Conservation (phyloP, 1,139 yeast genomes). For the Yamadazyma taylorii region DNA sequence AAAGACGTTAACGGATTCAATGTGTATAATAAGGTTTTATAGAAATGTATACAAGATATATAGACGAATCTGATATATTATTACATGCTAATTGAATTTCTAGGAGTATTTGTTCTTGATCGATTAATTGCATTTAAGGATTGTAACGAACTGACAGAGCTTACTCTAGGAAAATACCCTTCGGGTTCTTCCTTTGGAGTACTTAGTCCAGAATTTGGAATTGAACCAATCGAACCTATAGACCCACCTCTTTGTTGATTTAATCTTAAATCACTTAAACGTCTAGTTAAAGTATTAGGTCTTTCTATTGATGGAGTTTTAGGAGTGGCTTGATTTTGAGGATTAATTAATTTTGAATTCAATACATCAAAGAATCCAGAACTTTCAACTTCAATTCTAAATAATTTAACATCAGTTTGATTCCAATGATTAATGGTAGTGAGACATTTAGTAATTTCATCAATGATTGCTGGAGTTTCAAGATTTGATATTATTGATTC, state of each 20-base stretch:
- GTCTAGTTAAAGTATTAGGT: conserved; percentile 47
- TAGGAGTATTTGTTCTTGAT: conserved; percentile 39
- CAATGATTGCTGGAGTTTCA: conserved; percentile 18
- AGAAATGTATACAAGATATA: too few species aligned
- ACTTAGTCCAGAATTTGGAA: conserved; percentile 23
- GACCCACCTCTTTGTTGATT: conserved; percentile 17
- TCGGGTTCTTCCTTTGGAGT: conserved; percentile 37
- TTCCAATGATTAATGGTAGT: conserved; percentile 55
- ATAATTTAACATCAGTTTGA: conserved; percentile 60
- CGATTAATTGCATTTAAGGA: conserved; percentile 45
- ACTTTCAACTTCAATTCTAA: conserved; percentile 49
- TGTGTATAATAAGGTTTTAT: too few species aligned
- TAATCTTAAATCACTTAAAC: conserved; percentile 47
- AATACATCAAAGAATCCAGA: conserved; percentile 39
- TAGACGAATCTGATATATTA: too few species aligned
- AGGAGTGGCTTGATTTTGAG: conserved; percentile 24
- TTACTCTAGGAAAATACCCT: conserved; percentile 19
- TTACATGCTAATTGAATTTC: conserved; percentile 37
- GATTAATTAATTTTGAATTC: conserved; percentile 21
- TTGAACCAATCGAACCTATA: conserved; percentile 20
- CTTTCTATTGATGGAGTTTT: conserved; percentile 49
- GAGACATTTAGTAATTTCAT: conserved; percentile 28
- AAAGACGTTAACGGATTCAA: conserved; percentile 10
- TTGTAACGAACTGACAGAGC: conserved; percentile 41
- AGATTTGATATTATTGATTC: conserved; percentile 8